Evolutionary conservation across 2,329 filamentous ascomycete species (phyloP), one percentile per base, ranked within the genome.

Genomic region (Mollisia scopiformis): DNA sequence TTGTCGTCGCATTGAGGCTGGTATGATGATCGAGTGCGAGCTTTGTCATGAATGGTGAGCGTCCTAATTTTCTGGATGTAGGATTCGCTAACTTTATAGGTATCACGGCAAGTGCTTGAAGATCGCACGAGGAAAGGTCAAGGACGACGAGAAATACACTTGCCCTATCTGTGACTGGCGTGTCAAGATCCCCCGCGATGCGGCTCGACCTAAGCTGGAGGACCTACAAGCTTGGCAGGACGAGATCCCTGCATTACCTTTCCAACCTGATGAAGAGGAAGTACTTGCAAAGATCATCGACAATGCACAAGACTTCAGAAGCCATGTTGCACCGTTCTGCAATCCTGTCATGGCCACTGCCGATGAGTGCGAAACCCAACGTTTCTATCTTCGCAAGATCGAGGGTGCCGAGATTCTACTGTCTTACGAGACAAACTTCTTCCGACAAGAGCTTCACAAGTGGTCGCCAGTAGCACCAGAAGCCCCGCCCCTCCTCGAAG

Each of bases 21-120:
- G 95, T 55, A 96, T 98, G 90, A 99, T 99, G 95, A 98, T 99
- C 70, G 95, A 99, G 77, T 99, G 95, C 74, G 95, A 98, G 74
- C 82, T 97, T 39, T 99, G 95, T 76, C 94, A 97, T 72, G 95
- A 99, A 79, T 99, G 95, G 95, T 93, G 75, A 80, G 88, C 80
- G 21, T 28, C 39, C 21, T 21, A 23, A 6, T 33, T 3, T 6
- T 53, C 43, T 25, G 7, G 14, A 8, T 41, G 6, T 27, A 39
- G 47, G 28, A 13, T 27, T 41, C 43, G 14, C 64, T 70, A 66
- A 71, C 41, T 2, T 21, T 37, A 10, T 27, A 63, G 90, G 91
- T 99, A 99, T 73, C 95, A 99, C 71, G 94, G 95, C 62, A 98
- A 97, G 76, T 99, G 95, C 71, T 82, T 99, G 37, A 99, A 99